phyloP scores from a whole-genome alignment of 2,329 filamentous ascomycete genomes.

The Phoma sp. region DNA sequence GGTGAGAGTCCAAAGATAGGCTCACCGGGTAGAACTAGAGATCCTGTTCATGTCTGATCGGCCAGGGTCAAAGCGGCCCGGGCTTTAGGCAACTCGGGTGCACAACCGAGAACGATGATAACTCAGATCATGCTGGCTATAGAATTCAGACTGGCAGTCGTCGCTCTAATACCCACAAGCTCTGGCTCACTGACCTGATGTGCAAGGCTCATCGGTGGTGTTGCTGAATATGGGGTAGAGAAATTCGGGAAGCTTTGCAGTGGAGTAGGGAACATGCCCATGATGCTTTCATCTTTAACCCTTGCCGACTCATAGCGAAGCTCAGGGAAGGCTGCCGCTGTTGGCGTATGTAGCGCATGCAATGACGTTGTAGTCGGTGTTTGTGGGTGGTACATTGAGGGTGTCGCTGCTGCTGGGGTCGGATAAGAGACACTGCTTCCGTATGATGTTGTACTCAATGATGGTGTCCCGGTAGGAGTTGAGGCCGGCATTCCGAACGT shows the following conservation, averaged over 20 bases:
- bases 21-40: neutral
- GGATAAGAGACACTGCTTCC: constrained; percentile 34
- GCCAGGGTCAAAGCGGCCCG: no score
- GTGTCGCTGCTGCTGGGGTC: constrained; percentile 34
- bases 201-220: constrained; percentile 21
- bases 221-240: constrained; percentile 24
- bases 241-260: constrained; percentile 38
- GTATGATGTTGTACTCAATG: constrained; percentile 27
- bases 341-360: constrained; percentile 31
- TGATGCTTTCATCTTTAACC: constrained; percentile 33
- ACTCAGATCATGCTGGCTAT: constrained; percentile 48
- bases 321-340: constrained; percentile 25
- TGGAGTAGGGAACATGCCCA: constrained; percentile 43
- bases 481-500: constrained; percentile 37
- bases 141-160: constrained; percentile 41
- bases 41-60: neutral
- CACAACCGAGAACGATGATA: neutral
- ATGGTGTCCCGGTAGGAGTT: constrained; percentile 30
- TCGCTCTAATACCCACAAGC: constrained; percentile 43
- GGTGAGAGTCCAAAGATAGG: no score
- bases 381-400: constrained; percentile 9
- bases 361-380: constrained; percentile 30
- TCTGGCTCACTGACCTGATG: constrained; percentile 47
- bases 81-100: neutral
- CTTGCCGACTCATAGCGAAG: constrained; percentile 11